A percentile compares a stretch with the other conserved stretches of the same genome.
Evolutionary conservation across 176 grass and related monocot genomes (phyloP).

Genomic region (Bothriochloa decipiens): DNA sequence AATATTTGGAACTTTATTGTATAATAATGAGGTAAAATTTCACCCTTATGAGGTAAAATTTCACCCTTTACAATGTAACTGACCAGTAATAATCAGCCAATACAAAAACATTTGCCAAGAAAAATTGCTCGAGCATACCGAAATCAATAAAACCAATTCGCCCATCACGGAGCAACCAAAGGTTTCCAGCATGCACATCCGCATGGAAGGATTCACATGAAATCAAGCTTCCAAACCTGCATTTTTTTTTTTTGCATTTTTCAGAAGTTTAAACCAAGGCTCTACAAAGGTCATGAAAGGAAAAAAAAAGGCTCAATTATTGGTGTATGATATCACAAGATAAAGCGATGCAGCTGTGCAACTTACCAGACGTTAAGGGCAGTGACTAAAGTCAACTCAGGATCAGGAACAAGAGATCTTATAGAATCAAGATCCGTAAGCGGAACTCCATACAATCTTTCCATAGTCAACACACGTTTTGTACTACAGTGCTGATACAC

Average conservation of each 20-base stretch:
- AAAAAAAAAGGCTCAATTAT: background rate
- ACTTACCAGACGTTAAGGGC: constrained; percentile 94
- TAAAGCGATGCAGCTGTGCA: constrained; percentile 3
- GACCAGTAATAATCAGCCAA: background rate
- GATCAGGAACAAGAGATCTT: constrained; percentile 88
- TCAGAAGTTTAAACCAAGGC: constrained; percentile 7
- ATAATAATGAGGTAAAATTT: background rate
- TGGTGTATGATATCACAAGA: background rate
- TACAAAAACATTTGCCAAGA: background rate
- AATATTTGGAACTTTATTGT: background rate
- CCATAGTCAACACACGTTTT: constrained; percentile 86
- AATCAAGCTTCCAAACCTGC: constrained; percentile 97
- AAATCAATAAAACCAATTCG: constrained; percentile 97
- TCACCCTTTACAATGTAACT: background rate
- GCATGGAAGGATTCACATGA: constrained; percentile 95
- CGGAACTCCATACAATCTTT: constrained; percentile 96
- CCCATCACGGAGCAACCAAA: constrained; percentile 95
- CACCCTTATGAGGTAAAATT: background rate
- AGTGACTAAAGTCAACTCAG: constrained; percentile 83
- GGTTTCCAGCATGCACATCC: constrained; percentile 95
- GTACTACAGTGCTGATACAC: constrained; percentile 88
- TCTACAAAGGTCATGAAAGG: background rate
- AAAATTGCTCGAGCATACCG: constrained; percentile 50
- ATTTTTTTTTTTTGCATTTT: constrained; percentile 24
- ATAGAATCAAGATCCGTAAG: constrained; percentile 98